phyloP scores from a whole-genome alignment of 495 filamentous ascomycete species.

The Amphirosellinia nigrospora region DNA sequence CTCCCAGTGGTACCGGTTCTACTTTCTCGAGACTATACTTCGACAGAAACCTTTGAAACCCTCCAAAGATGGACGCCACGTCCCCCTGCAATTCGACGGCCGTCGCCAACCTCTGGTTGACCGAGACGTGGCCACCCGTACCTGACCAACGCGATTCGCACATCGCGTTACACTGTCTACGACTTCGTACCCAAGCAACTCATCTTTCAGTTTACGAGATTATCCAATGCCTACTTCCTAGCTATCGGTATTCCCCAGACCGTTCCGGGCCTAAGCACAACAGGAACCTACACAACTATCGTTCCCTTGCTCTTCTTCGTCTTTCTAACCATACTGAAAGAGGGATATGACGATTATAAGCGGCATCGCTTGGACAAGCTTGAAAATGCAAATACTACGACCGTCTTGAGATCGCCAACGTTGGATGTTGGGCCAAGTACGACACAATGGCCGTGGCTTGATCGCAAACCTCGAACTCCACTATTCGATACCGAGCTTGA shows the following conservation, averaged over 20 bases:
- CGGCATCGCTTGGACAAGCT: conserved; percentile 83
- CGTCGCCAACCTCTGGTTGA: conserved; percentile 63
- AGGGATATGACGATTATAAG: conserved; percentile 88
- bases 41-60: conserved; percentile 45
- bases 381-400: conserved; percentile 76
- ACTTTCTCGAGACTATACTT: conserved; percentile 45
- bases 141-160: conserved; percentile 79
- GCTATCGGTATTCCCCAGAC: conserved; percentile 87
- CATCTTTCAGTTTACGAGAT: conserved; percentile 86
- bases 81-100: conserved; percentile 65
- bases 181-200: conserved; percentile 89
- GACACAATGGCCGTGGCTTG: conserved; percentile 28
- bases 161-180: conserved; percentile 83
- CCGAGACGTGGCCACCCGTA: conserved; percentile 75
- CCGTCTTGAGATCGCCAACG: conserved; percentile 53
- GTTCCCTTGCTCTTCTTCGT: conserved; percentile 85
- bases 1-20: conserved; percentile 40
- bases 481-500: conserved; percentile 11
- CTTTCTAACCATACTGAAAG: conserved; percentile 83
- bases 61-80: conserved; percentile 62
- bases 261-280: conserved; percentile 86
- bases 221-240: conserved; percentile 92
- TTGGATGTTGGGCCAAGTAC: neutral
- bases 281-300: conserved; percentile 87
- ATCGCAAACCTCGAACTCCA: neutral